Conservation (phyloP, 2,329 filamentous ascomycete species). For the Polytolypa hystricis region DNA sequence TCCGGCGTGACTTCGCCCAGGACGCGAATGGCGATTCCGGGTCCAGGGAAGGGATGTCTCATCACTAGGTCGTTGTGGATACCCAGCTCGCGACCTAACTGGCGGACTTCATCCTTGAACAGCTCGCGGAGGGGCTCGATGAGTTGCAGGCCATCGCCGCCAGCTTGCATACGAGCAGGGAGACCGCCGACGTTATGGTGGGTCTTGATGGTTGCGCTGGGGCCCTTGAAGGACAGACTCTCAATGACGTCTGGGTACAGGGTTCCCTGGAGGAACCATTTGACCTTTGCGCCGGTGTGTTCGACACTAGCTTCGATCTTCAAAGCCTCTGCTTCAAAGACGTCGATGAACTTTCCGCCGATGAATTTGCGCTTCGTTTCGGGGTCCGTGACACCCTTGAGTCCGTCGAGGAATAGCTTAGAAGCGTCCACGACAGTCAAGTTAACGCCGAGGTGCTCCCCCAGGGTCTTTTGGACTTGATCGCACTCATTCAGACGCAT, state of each 20-base stretch:
- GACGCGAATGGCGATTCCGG: constrained; percentile 52
- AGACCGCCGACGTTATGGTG: constrained; percentile 59
- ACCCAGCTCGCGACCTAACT: constrained; percentile 55
- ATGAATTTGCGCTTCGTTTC: constrained; percentile 91
- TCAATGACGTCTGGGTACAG: constrained; percentile 65
- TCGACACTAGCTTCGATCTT: constrained; percentile 62
- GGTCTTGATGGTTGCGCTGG: constrained; percentile 61
- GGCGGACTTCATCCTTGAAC: constrained; percentile 69
- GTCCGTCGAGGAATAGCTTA: constrained; percentile 62
- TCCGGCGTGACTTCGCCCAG: constrained; percentile 68
- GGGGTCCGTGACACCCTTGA: constrained; percentile 66
- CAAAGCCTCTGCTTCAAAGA: constrained; percentile 71
- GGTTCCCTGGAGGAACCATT: constrained; percentile 81
- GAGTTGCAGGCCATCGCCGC: constrained; percentile 14
- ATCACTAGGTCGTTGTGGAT: constrained; percentile 65
- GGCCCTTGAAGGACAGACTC: constrained; percentile 61
- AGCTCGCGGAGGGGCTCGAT: constrained; percentile 66
- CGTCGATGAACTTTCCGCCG: constrained; percentile 67
- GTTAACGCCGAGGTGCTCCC: constrained; percentile 74
- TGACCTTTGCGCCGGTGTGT: constrained; percentile 63
- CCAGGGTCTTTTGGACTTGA: constrained; percentile 68
- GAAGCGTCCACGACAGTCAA: constrained; percentile 74
- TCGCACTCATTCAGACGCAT: constrained; percentile 78
- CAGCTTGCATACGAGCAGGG: constrained; percentile 44
- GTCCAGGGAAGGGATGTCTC: constrained; percentile 66